These are phyloP conservation scores for Pichia californica DNA, from an alignment of 805 yeast genomes.

Conservation along the genomic window DNA sequence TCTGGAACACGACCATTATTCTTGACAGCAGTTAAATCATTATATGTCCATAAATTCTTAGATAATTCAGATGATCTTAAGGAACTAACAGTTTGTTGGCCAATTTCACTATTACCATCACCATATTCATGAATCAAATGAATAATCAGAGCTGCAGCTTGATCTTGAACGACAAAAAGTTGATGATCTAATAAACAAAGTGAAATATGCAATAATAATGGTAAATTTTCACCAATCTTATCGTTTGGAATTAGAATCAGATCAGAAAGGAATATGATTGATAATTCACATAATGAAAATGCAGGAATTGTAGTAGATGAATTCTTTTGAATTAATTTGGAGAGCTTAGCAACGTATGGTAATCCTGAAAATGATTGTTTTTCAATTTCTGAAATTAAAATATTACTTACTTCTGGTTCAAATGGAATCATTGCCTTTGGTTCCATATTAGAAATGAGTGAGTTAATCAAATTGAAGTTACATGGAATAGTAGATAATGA, in stretches of 20 bases:
- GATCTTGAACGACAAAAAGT: constrained; percentile 73
- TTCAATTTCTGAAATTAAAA: constrained; percentile 13
- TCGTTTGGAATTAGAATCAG: constrained; percentile 63
- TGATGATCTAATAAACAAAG: constrained; percentile 86
- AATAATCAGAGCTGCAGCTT: constrained; percentile 69
- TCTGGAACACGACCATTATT: constrained; percentile 80
- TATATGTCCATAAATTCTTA: constrained; percentile 71
- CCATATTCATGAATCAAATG: constrained; percentile 64
- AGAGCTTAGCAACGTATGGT: constrained; percentile 74
- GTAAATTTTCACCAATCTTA: constrained; percentile 50
- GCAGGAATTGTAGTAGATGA: constrained; percentile 47
- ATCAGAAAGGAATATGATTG: constrained; percentile 80
- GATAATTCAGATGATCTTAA: constrained; percentile 48
- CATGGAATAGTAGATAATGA: constrained; percentile 54
- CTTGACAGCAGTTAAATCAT: constrained; percentile 71
- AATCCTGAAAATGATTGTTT: constrained; percentile 24
- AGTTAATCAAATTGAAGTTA: constrained; percentile 51
- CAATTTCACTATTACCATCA: constrained; percentile 42
- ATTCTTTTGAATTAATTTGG: constrained; percentile 44
- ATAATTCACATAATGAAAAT: constrained; percentile 81
- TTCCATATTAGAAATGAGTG: constrained; percentile 61
- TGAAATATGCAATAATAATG: constrained; percentile 71
- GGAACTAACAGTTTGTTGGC: constrained; percentile 49
- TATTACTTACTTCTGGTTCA: constrained; percentile 15
- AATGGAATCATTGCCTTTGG: constrained; percentile 86